Evolutionary conservation across 73 alveolate genomes (phyloP).

Genomic region (Paramecium tetraurelia): DNA sequence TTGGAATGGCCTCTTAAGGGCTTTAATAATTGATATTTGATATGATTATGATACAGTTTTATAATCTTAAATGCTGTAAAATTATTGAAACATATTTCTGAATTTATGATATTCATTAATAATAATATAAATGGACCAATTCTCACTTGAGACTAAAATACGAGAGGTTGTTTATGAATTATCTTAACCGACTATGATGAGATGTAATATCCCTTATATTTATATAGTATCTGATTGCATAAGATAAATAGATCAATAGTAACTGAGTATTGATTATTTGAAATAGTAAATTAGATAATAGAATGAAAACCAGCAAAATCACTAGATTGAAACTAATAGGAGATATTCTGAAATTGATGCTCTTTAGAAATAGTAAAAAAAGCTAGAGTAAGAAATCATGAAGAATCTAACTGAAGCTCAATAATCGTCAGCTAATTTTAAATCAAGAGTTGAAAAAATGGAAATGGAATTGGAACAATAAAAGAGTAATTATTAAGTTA

Average conservation of each 20-base stretch:
- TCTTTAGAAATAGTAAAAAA: background rate
- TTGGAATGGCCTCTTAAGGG: background rate
- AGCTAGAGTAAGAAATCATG: background rate
- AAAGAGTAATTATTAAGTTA: background rate
- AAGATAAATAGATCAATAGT: background rate
- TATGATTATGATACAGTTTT: background rate
- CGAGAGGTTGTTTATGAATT: background rate
- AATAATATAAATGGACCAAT: background rate
- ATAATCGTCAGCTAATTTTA: background rate
- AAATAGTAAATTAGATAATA: background rate
- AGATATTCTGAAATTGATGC: background rate
- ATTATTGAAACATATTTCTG: background rate
- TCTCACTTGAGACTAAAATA: background rate
- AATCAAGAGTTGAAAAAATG: background rate
- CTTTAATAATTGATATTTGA: background rate
- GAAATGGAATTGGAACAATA: background rate
- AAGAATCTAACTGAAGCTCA: background rate
- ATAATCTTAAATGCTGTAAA: background rate
- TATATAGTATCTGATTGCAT: slow-evolving; percentile 3
- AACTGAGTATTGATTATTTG: background rate
- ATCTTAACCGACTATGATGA: background rate
- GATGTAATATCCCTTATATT: background rate
- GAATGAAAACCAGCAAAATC: background rate
- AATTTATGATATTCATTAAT: background rate
- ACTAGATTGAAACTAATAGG: background rate